Conservation (phyloP, 768 basidiomycete species). For the Pulveroboletus sp. region DNA sequence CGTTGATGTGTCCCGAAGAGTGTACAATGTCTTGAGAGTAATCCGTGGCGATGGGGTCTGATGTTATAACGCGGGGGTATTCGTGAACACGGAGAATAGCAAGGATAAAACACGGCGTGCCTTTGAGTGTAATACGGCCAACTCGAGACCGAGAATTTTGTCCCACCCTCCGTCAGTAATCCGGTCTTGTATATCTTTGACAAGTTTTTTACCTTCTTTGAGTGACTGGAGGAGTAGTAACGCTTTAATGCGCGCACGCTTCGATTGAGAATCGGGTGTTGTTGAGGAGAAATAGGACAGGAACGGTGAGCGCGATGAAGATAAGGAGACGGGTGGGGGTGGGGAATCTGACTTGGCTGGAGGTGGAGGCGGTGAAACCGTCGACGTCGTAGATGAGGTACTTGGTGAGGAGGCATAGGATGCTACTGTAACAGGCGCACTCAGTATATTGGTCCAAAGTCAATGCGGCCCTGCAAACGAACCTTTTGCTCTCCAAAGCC, state of each 20-base stretch:
- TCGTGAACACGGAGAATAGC: not conserved
- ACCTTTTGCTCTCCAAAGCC: conserved; percentile 76
- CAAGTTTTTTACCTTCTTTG: conserved; percentile 13
- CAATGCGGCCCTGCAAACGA: not conserved
- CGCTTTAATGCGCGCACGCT: conserved; percentile 69
- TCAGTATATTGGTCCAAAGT: not conserved
- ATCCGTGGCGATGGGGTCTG: conserved; percentile 20
- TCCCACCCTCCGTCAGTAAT: conserved; percentile 30
- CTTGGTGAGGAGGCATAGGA: conserved; percentile 47
- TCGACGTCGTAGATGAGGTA: not conserved
- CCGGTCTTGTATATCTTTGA: conserved; percentile 18
- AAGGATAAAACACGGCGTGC: conserved; percentile 34
- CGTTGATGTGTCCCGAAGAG: conserved; percentile 68
- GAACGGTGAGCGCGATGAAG: conserved; percentile 22
- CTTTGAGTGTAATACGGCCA: conserved; percentile 78
- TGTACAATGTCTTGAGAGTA: conserved; percentile 64
- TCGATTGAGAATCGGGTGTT: conserved; percentile 75
- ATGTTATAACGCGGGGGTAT: not conserved
- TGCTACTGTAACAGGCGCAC: conserved; percentile 36
- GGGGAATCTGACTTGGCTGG: conserved; percentile 7
- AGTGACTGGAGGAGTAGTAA: conserved; percentile 69
- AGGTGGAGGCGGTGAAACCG: conserved; percentile 8
- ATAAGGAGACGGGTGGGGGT: not conserved
- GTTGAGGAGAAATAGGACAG: conserved; percentile 79
- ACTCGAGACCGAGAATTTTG: conserved; percentile 63